Evolutionary conservation across 2,329 filamentous ascomycete genomes (phyloP), one percentile per base, ranked within the genome.

Genomic region (Hymenoscyphus occultus): DNA sequence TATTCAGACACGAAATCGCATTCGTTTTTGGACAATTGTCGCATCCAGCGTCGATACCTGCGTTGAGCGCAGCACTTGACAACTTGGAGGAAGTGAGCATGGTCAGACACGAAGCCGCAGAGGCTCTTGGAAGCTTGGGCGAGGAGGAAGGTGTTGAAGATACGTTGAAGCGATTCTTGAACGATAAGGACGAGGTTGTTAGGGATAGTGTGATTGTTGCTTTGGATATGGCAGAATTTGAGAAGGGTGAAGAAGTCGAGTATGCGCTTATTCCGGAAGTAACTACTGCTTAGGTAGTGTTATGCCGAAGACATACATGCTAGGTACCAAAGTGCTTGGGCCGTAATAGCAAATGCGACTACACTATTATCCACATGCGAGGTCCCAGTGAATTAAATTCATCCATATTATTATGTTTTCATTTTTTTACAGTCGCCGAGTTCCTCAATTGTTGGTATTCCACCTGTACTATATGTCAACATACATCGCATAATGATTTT

Each of bases 21-120:
- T 99, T 99, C 76, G 95, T 99, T 14, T 99, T 99, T 72, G 95
- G 95, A 63, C 95, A 99, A 78, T 83, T 99, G 61, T 93, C 91
- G 63, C 95, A 99, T 75, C 95, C 95, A 1, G 94, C 94, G n/a
- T 97, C 93, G 1, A 97, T 99, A 71, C 93, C 95, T 3, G 92
- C 92, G 66, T 85, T 99, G 65, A 90, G 90, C 16, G 86, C 86
- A 61, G 88, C 91, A 1, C 82, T 99, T 65, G 90, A 90, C 73
- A 84, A 99, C 76, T 80, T 85, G 59, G 82, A 91, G 63, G 95
- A 99, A 80, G 90, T 87, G 31, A 93, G 93, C 74, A 99, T 99
- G 95, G 95, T 99, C 64, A 89, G 95, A 64, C 95, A 99, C 75
- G 95, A 99, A 80, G 96, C 95, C 59, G 95, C 96, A 1, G 95